Percentiles rank a stretch among this genome's conserved stretches.
phyloP scores from a whole-genome alignment of 345 rosid genomes.

The Iberis pinnata region DNA sequence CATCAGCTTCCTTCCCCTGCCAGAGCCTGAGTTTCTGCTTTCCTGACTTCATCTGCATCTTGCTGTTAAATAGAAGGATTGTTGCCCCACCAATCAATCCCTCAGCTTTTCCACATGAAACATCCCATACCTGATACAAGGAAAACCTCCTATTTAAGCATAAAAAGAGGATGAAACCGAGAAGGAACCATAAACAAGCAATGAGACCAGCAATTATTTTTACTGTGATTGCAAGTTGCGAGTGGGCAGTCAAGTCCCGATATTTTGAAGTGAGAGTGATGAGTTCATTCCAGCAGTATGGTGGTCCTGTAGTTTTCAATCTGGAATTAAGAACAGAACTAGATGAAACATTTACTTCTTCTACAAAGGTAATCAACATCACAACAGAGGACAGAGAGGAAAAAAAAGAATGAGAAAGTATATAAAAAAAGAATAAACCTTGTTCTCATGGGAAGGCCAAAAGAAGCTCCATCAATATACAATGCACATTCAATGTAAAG shows the following conservation, averaged over 20 bases:
- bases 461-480: slow-evolving; percentile 84
- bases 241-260: slow-evolving; percentile 78
- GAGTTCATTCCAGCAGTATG: slow-evolving; percentile 84
- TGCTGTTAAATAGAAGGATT: slow-evolving; percentile 76
- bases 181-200: slow-evolving; percentile 17
- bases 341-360: slow-evolving; percentile 1
- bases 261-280: slow-evolving; percentile 76
- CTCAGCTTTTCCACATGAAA: slow-evolving; percentile 73
- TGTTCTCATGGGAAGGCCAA: slow-evolving; percentile 86
- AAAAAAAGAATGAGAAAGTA: neutral
- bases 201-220: slow-evolving; percentile 5
- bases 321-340: slow-evolving; percentile 36
- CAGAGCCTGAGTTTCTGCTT: slow-evolving; percentile 94
- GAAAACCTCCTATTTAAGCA: neutral
- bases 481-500: slow-evolving; percentile 72
- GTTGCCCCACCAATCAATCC: slow-evolving; percentile 94
- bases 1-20: slow-evolving; percentile 87
- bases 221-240: slow-evolving; percentile 89
- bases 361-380: slow-evolving; percentile 12
- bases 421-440: slow-evolving; percentile 37
- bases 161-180: neutral
- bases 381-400: neutral
- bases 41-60: slow-evolving; percentile 87
- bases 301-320: slow-evolving; percentile 73
- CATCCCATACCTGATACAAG: slow-evolving; percentile 75